These are phyloP conservation scores for Dendrothele bispora DNA, from an alignment of 768 basidiomycete species.

Conservation along the genomic window DNA sequence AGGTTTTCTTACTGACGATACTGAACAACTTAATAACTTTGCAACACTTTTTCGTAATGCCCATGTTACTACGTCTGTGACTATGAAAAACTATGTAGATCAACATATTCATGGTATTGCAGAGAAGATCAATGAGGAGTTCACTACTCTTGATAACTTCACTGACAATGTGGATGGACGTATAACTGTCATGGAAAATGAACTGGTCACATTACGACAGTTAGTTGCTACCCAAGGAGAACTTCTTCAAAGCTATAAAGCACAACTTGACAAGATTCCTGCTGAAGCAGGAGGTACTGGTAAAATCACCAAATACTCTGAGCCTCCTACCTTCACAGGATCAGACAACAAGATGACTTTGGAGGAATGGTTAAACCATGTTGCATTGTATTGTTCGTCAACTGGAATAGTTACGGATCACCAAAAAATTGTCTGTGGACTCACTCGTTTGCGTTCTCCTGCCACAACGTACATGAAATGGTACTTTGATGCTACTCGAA, in stretches of 20 bases:
- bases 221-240: background rate
- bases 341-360: background rate
- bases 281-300: background rate
- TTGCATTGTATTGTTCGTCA: background rate
- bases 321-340: background rate
- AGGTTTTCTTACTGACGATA: background rate
- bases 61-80: background rate
- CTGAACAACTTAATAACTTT: background rate
- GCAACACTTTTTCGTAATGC: background rate
- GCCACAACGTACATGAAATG: background rate
- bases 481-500: background rate
- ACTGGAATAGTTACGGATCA: background rate
- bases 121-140: background rate
- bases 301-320: background rate
- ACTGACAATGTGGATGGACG: background rate
- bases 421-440: background rate
- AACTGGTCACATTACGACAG: background rate
- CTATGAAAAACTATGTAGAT: background rate
- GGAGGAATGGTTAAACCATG: constrained; percentile 2
- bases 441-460: background rate
- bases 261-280: background rate
- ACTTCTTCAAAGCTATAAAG: background rate
- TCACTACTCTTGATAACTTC: background rate
- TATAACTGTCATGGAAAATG: background rate
- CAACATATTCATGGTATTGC: background rate